Conservation (phyloP, 805 yeast species). For the Naumovozyma dairenensis region DNA sequence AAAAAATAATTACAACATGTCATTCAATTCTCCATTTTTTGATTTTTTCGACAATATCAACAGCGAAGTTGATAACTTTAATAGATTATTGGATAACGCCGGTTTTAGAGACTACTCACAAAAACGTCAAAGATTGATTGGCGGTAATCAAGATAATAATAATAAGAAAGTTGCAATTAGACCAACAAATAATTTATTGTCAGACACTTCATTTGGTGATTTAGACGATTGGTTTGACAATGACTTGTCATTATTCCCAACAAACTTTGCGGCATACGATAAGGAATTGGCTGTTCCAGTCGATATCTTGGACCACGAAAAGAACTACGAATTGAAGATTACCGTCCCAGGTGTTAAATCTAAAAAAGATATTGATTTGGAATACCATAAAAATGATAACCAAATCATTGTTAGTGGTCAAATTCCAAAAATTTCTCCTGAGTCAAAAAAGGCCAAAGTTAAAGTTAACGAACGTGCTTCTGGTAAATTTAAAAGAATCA, state of each 20-base stretch:
- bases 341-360: constrained; percentile 40
- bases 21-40: constrained; percentile 35
- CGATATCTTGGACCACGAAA: constrained; percentile 37
- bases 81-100: constrained; percentile 25
- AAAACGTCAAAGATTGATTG: constrained; percentile 12
- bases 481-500: constrained; percentile 36
- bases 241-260: constrained; percentile 21
- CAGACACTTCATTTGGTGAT: constrained; percentile 3
- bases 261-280: constrained; percentile 15
- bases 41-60: constrained; percentile 35
- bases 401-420: constrained; percentile 38
- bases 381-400: constrained; percentile 37
- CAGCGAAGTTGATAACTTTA: constrained; percentile 34
- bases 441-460: constrained; percentile 17
- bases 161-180: constrained; percentile 5
- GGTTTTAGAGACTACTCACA: constrained; percentile 20
- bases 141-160: constrained; percentile 4
- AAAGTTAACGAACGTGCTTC: constrained; percentile 29
- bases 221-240: constrained; percentile 20
- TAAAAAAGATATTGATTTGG: constrained; percentile 35
- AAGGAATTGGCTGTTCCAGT: constrained; percentile 33
- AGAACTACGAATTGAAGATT: constrained; percentile 33
- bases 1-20: constrained; percentile 14
- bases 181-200: constrained; percentile 2
- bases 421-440: constrained; percentile 22